Percentiles rank a stretch among this genome's conserved stretches.
phyloP scores from a whole-genome alignment of 2,329 filamentous ascomycete genomes.

The Leptographium lundbergii region DNA sequence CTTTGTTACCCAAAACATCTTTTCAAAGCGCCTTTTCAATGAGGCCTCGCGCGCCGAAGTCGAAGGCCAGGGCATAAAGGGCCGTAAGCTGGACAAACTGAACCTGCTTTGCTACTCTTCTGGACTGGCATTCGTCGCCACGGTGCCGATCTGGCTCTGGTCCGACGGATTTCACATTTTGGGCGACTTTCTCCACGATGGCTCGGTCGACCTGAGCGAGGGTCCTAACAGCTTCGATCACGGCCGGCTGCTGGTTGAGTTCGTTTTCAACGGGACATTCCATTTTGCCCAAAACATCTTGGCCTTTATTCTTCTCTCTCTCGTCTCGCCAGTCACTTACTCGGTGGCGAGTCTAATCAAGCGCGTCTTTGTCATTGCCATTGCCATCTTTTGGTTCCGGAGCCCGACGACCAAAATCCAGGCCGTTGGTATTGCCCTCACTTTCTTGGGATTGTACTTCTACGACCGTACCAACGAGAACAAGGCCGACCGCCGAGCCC shows the following conservation, averaged over 20 bases:
- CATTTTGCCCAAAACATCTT: slow-evolving; percentile 96
- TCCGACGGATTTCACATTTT: slow-evolving; percentile 71
- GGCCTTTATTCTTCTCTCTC: slow-evolving; percentile 81
- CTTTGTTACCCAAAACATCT: slow-evolving; percentile 97
- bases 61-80: slow-evolving; percentile 48
- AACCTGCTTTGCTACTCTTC: slow-evolving; percentile 97
- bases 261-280: slow-evolving; percentile 91
- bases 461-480: slow-evolving; percentile 89
- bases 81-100: slow-evolving; percentile 85
- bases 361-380: slow-evolving; percentile 89
- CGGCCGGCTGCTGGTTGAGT: slow-evolving; percentile 66
- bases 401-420: slow-evolving; percentile 76
- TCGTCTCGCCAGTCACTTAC: slow-evolving; percentile 94
- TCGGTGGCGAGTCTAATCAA: slow-evolving; percentile 94
- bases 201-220: slow-evolving; percentile 51
- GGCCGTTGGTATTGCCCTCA: slow-evolving; percentile 72
- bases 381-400: slow-evolving; percentile 93
- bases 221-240: slow-evolving; percentile 60
- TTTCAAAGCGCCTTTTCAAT: slow-evolving; percentile 96
- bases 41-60: slow-evolving; percentile 77
- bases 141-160: slow-evolving; percentile 85
- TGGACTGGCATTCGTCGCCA: slow-evolving; percentile 78
- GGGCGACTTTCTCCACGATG: slow-evolving; percentile 66
- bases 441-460: slow-evolving; percentile 83
- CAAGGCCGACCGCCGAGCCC: slow-evolving; percentile 73